Base-by-base conservation (phyloP, 1,284 basidiomycete genomes). In the Macrocybe sp. region DNA sequence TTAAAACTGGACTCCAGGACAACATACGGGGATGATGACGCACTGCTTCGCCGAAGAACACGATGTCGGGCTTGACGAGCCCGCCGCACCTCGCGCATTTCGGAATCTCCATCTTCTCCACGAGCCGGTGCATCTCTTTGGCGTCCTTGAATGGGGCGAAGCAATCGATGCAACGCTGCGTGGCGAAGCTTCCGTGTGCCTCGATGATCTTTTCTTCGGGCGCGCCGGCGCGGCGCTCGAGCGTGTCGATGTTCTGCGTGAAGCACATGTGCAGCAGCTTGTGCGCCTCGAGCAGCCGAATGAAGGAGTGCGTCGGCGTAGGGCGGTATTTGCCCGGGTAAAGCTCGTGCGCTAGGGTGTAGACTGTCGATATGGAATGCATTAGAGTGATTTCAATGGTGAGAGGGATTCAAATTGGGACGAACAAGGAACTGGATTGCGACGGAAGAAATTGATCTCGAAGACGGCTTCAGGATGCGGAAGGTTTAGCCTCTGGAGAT, bases 121-220 rank as follows among this genome's bases (percentile, higher is more conserved):
- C 47, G 5, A 52, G 47, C 12, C 47, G 37, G 2, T 44, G 48
- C 70, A 95, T 85, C 22, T 22, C 22, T 60, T 83, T 80, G n/a
- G 81, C 78, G 41, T 76, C 78, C 41, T 84, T 78, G 54, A 76
- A 90, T 0, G 72, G 62, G 1, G 64, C 60, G 22, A 70, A 55
- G 62, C 93, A 97, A 12, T 79, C 70, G 9, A 96, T 79, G 59
- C 94, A 97, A 48, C 80, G 75, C 44, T 94, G 88, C 7, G 74
- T 76, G 0, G 91, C 89, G 56, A 95, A 95, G 57, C 86, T 92
- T 1, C 94, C 96, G 60, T 99, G 96, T 0, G 97, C 97, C 68
- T 98, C 96, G 33, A 98, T 77, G 50, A 99, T 84, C 56, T 79
- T 79, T 16, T 81, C 66, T 0, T 67, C 72, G 0, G 89, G 82